Conservation (phyloP, 257 asterid genomes). For the Galeopsis tetrahit region DNA sequence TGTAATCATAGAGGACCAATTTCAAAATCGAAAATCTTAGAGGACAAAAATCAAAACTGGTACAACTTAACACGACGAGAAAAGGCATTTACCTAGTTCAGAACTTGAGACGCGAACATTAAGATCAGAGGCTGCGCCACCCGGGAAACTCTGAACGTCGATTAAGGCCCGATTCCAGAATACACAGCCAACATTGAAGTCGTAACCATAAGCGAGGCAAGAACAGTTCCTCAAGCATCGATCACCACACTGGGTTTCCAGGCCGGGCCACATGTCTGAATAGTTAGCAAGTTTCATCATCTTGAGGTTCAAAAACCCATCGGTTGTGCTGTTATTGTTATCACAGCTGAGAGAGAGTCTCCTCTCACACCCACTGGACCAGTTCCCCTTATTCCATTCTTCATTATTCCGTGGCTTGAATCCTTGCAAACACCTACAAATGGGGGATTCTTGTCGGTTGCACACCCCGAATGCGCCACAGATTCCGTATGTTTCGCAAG, state of each 20-base stretch:
- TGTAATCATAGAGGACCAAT: no score
- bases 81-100: constrained; percentile 38
- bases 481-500: constrained; percentile 30
- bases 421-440: constrained; percentile 56
- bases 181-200: constrained; percentile 44
- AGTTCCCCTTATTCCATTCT: constrained; percentile 47
- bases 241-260: constrained; percentile 37
- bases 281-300: not conserved
- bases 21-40: no score
- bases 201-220: constrained; percentile 46
- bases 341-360: constrained; percentile 44
- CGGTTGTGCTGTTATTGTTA: constrained; percentile 16
- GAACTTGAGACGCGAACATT: constrained; percentile 48
- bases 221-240: constrained; percentile 48
- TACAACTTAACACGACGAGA: no score
- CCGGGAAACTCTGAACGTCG: constrained; percentile 41
- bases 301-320: not conserved
- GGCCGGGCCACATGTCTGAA: not conserved
- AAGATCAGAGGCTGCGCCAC: constrained; percentile 37
- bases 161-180: constrained; percentile 45
- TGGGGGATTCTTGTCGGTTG: constrained; percentile 35
- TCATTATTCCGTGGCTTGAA: constrained; percentile 30
- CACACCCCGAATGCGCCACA: constrained; percentile 51
- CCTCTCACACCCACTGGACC: constrained; percentile 60
- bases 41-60: no score